Conservation (phyloP, 176 grass and related monocot species). For the Calamus simplicifolius region DNA sequence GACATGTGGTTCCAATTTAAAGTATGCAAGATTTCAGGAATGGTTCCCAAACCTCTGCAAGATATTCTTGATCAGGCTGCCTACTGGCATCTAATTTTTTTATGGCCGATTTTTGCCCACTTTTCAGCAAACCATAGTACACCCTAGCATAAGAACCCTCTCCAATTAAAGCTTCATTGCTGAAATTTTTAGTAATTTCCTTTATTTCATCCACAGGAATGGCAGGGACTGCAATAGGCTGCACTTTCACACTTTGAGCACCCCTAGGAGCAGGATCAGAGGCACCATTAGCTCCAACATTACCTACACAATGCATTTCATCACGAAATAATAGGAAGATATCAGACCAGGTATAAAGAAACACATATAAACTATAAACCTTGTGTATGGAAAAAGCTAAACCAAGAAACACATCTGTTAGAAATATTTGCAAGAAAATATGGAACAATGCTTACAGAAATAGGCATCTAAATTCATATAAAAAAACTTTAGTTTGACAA, state of each 20-base stretch:
- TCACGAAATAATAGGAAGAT: too few relatives aligned
- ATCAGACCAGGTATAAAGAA: too few relatives aligned
- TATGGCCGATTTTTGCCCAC: slow-evolving; percentile 41
- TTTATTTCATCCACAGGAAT: slow-evolving; percentile 60
- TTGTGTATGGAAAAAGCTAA: too few relatives aligned
- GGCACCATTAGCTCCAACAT: not conserved
- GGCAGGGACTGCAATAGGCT: slow-evolving; percentile 61
- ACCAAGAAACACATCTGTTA: too few relatives aligned
- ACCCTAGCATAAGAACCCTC: slow-evolving; percentile 76
- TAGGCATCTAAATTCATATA: too few relatives aligned
- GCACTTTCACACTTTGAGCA: slow-evolving; percentile 39
- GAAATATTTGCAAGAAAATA: too few relatives aligned
- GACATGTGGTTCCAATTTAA: not conserved
- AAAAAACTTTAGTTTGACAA: too few relatives aligned
- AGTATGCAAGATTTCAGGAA: too few relatives aligned
- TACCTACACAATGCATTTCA: too few relatives aligned
- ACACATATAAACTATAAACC: too few relatives aligned
- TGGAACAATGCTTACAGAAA: too few relatives aligned
- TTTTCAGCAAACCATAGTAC: slow-evolving; percentile 53
- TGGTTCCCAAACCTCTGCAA: slow-evolving; percentile 35
- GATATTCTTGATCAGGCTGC: slow-evolving; percentile 61
- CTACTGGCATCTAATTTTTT: slow-evolving; percentile 78
- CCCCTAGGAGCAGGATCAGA: slow-evolving; percentile 23
- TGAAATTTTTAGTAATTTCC: slow-evolving; percentile 64
- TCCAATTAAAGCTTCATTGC: slow-evolving; percentile 53